phyloP scores from a whole-genome alignment of 106 monocot genomes.

The Dioscorea dumetorum region DNA sequence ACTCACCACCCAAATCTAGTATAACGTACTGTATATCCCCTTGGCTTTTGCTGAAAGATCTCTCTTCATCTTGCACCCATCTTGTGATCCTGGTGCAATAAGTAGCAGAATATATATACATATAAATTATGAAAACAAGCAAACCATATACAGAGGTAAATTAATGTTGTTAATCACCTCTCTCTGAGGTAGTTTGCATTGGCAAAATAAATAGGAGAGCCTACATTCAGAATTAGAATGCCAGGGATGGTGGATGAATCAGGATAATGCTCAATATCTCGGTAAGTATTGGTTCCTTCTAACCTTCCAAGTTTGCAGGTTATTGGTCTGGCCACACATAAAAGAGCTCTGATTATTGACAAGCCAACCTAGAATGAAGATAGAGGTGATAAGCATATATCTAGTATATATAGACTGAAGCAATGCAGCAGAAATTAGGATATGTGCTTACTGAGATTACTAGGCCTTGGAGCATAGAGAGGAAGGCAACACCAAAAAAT shows the following conservation, averaged over 20 bases:
- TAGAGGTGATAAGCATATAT: background rate
- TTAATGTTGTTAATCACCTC: slow-evolving; percentile 17
- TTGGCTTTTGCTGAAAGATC: slow-evolving; percentile 5
- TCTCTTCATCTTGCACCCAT: slow-evolving; percentile 44
- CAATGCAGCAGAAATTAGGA: background rate
- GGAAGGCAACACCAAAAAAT: slow-evolving; percentile 59
- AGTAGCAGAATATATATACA: background rate
- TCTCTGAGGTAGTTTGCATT: slow-evolving; percentile 55
- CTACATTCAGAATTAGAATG: slow-evolving; percentile 44
- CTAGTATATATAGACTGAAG: background rate
- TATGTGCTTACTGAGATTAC: slow-evolving; percentile 39
- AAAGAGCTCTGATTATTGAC: slow-evolving; percentile 56
- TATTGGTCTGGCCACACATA: slow-evolving; percentile 63
- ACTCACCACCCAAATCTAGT: slow-evolving; percentile 49
- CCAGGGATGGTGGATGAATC: slow-evolving; percentile 18
- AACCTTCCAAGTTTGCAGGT: slow-evolving; percentile 59
- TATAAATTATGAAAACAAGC: background rate
- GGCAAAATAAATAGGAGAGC: slow-evolving; percentile 54
- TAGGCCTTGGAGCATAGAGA: slow-evolving; percentile 65
- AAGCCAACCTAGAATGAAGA: slow-evolving; percentile 37
- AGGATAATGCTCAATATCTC: slow-evolving; percentile 64
- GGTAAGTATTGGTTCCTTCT: slow-evolving; percentile 22
- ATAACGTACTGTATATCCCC: slow-evolving; percentile 28
- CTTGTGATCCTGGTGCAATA: slow-evolving; percentile 32
- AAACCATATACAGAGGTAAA: background rate